These are phyloP conservation scores for Wickerhamomyces sydowiorum DNA, from an alignment of 805 yeast genomes.

Conservation along the genomic window DNA sequence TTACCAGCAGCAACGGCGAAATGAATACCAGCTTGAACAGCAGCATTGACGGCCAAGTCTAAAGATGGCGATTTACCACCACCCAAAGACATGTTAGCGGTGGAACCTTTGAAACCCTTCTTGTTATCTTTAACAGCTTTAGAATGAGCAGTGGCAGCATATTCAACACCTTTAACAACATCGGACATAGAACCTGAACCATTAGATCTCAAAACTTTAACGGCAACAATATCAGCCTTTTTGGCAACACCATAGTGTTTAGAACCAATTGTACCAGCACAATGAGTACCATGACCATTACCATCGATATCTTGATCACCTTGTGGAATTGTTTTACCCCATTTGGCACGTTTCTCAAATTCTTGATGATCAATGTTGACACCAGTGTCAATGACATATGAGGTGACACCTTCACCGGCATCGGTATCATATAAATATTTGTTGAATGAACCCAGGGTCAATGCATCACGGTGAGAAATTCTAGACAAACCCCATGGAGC, in stretches of 20 bases:
- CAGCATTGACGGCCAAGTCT: slow-evolving; percentile 85
- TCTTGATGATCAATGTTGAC: slow-evolving; percentile 69
- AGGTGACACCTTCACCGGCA: slow-evolving; percentile 80
- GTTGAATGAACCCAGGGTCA: slow-evolving; percentile 63
- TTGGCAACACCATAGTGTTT: slow-evolving; percentile 79
- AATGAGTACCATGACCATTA: slow-evolving; percentile 94
- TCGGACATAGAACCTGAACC: slow-evolving; percentile 84
- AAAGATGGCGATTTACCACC: slow-evolving; percentile 89
- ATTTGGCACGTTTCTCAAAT: slow-evolving; percentile 75
- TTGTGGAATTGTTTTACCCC: slow-evolving; percentile 80
- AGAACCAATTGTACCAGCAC: slow-evolving; percentile 94
- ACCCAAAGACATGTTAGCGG: slow-evolving; percentile 91
- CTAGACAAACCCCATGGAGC: slow-evolving; percentile 96
- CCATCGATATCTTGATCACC: slow-evolving; percentile 73
- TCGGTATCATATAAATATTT: slow-evolving; percentile 66
- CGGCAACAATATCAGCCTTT: slow-evolving; percentile 71
- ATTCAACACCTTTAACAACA: slow-evolving; percentile 81
- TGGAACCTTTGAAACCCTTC: slow-evolving; percentile 75
- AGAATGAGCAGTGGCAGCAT: slow-evolving; percentile 67
- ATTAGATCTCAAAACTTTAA: slow-evolving; percentile 75
- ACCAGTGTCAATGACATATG: slow-evolving; percentile 91
- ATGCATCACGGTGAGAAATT: slow-evolving; percentile 73
- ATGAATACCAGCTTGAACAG: slow-evolving; percentile 81
- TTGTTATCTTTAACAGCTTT: slow-evolving; percentile 44
- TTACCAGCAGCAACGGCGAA: slow-evolving; percentile 98